Evolutionary conservation across 768 basidiomycete genomes (phyloP).

Genomic region (Heimioporus sp.): DNA sequence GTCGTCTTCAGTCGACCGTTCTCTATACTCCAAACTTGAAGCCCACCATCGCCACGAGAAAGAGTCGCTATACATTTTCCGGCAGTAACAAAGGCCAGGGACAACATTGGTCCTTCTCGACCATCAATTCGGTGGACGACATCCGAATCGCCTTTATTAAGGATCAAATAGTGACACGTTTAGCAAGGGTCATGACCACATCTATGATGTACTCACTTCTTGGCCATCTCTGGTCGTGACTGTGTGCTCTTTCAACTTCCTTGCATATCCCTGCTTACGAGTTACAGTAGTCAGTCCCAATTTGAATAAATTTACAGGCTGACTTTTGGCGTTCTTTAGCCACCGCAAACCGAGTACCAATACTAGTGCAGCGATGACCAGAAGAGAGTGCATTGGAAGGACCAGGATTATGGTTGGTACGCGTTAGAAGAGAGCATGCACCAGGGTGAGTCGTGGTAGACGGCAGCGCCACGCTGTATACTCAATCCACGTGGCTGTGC

Average conservation of each 20-base stretch:
- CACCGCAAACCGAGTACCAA: no score
- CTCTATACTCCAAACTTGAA: not conserved
- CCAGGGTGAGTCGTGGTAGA: no score
- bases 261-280: no score
- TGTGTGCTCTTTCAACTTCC: not conserved
- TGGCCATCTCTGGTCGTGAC: not conserved
- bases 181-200: not conserved
- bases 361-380: no score
- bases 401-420: no score
- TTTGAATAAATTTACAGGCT: no score
- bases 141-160: not conserved
- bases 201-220: not conserved
- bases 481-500: no score
- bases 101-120: not conserved
- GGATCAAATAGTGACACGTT: not conserved
- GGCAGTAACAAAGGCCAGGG: slow-evolving; percentile 1
- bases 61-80: not conserved
- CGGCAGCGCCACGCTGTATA: no score
- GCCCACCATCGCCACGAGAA: not conserved
- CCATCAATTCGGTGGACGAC: not conserved
- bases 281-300: no score
- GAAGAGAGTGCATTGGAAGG: no score
- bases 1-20: not conserved
- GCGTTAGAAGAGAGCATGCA: no score
- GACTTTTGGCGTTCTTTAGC: no score